phyloP scores from a whole-genome alignment of 805 yeast genomes.

The Lachancea kluyveri region DNA sequence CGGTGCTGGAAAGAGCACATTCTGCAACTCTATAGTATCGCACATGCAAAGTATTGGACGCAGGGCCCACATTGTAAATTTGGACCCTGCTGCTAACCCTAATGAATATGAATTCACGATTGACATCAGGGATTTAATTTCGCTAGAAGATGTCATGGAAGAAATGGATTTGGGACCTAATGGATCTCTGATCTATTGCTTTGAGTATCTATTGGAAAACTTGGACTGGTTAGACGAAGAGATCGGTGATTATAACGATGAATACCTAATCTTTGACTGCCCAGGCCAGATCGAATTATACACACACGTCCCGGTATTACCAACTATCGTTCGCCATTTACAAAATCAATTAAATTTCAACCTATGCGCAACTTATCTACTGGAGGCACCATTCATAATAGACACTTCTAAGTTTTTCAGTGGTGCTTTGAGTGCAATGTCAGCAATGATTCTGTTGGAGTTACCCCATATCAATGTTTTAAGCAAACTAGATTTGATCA shows the following conservation, averaged over 20 bases:
- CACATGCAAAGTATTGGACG: constrained; percentile 90
- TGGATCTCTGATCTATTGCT: constrained; percentile 90
- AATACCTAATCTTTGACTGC: constrained; percentile 88
- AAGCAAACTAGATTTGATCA: constrained; percentile 80
- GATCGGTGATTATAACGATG: constrained; percentile 93
- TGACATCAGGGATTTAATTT: constrained; percentile 85
- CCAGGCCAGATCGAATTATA: constrained; percentile 96
- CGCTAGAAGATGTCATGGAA: constrained; percentile 91
- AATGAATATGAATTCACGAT: constrained; percentile 85
- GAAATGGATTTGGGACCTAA: constrained; percentile 91
- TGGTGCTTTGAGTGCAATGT: constrained; percentile 95
- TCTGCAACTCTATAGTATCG: constrained; percentile 79
- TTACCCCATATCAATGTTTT: constrained; percentile 90
- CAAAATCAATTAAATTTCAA: constrained; percentile 75
- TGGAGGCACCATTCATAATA: constrained; percentile 91
- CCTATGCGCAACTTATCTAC: constrained; percentile 83
- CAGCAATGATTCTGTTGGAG: constrained; percentile 93
- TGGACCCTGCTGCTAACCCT: constrained; percentile 97
- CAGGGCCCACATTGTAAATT: constrained; percentile 87
- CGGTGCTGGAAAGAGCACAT: constrained; percentile 93
- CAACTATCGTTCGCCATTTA: constrained; percentile 81
- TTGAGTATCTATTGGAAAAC: constrained; percentile 83
- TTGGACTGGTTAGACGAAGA: constrained; percentile 97
- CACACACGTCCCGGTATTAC: constrained; percentile 90
- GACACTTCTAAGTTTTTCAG: constrained; percentile 90